phyloP scores from a whole-genome alignment of 2,329 filamentous ascomycete genomes.

The Ilyonectria robusta region DNA sequence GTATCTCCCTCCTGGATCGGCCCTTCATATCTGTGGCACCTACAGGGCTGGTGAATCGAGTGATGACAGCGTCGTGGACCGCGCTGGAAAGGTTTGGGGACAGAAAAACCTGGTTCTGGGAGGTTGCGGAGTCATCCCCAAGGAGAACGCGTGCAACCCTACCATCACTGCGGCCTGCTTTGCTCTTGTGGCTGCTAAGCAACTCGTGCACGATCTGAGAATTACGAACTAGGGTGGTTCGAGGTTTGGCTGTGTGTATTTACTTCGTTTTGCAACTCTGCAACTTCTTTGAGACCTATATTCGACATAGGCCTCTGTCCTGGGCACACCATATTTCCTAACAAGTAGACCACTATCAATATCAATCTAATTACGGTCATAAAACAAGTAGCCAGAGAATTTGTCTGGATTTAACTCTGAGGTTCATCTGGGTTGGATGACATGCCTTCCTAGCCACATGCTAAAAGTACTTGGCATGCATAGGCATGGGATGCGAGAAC shows the following conservation, averaged over 20 bases:
- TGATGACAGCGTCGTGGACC: conserved; percentile 7
- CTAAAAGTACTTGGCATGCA: too few relatives aligned
- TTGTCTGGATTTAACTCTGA: too few relatives aligned
- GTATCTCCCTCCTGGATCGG: conserved; percentile 17
- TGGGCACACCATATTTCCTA: not conserved
- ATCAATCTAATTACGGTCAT: not conserved
- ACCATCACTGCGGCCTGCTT: conserved; percentile 19
- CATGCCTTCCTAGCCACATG: too few relatives aligned
- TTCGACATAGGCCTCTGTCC: too few relatives aligned
- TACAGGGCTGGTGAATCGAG: not conserved
- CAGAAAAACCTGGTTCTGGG: conserved; percentile 10
- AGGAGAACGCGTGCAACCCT: conserved; percentile 17
- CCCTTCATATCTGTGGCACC: conserved; percentile 22
- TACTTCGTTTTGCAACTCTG: too few relatives aligned
- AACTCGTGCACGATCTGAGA: conserved; percentile 1
- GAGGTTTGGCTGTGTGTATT: not conserved
- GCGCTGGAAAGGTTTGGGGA: conserved; percentile 8
- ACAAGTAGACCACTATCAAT: not conserved
- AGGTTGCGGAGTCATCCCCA: conserved; percentile 18
- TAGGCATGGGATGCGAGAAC: too few relatives aligned
- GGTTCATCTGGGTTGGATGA: too few relatives aligned
- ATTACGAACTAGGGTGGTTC: not conserved
- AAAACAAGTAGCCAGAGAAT: not conserved
- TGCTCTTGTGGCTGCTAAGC: conserved; percentile 7
- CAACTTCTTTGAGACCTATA: too few relatives aligned